Percentiles rank a stretch among this genome's conserved stretches.
phyloP scores from a whole-genome alignment of 1,284 basidiomycete genomes.

The Rhizoctonia solani region DNA sequence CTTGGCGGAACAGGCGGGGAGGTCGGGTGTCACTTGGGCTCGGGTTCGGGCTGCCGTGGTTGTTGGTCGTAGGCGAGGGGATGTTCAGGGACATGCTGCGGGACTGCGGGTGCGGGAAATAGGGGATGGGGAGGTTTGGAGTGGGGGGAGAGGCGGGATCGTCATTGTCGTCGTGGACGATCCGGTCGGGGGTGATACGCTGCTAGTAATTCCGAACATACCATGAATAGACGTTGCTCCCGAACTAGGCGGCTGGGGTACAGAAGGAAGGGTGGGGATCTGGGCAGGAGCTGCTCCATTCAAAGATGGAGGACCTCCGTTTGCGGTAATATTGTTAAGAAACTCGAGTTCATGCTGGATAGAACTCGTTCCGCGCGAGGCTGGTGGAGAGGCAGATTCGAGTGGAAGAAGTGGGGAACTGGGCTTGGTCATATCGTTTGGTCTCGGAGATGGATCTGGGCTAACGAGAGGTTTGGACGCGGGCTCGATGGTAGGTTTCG shows the following conservation, averaged over 20 bases:
- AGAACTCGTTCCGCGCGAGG: slow-evolving; percentile 8
- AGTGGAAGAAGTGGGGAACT: background rate
- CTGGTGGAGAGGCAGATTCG: slow-evolving; percentile 5
- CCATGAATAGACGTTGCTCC: background rate
- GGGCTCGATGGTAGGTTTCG: slow-evolving; percentile 21
- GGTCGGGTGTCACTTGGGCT: slow-evolving; percentile 9
- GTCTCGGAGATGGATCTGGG: slow-evolving; percentile 12
- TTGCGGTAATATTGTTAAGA: background rate
- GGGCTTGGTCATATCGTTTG: slow-evolving; percentile 3
- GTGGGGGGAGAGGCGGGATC: background rate
- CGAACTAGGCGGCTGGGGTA: background rate
- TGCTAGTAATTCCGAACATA: slow-evolving; percentile 19
- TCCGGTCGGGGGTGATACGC: no score
- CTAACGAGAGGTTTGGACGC: slow-evolving; percentile 17
- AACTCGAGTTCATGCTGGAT: slow-evolving; percentile 29
- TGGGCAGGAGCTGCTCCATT: background rate
- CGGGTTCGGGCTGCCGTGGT: slow-evolving; percentile 18
- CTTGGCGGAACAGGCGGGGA: slow-evolving; percentile 8
- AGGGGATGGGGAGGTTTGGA: background rate
- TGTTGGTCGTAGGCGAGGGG: slow-evolving; percentile 7
- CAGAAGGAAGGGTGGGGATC: slow-evolving; percentile 13
- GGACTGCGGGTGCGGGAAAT: slow-evolving; percentile 20
- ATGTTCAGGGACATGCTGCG: slow-evolving; percentile 7
- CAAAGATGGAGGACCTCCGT: no score
- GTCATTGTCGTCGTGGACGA: background rate